Evolutionary conservation across 2,329 filamentous ascomycete species (phyloP).

Genomic region (Davidsoniella virescens): DNA sequence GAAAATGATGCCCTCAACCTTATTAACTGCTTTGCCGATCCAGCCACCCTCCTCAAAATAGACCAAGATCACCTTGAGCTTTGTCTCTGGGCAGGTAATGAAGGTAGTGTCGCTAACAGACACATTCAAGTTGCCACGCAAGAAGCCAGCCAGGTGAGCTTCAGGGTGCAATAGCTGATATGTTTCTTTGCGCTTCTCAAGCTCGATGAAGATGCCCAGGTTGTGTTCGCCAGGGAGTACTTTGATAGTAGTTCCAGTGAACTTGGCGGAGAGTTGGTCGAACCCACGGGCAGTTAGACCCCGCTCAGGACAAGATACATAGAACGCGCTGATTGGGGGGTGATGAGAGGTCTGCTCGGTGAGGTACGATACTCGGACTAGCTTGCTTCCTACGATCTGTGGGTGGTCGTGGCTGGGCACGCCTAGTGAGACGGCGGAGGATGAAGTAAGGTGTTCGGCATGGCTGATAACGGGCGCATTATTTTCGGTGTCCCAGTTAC

Average conservation of each 20-base stretch:
- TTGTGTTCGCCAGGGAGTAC: slow-evolving; percentile 88
- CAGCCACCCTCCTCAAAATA: slow-evolving; percentile 82
- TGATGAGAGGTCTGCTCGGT: slow-evolving; percentile 98
- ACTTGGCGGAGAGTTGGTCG: slow-evolving; percentile 93
- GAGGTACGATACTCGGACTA: slow-evolving; percentile 76
- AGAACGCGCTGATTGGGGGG: slow-evolving; percentile 91
- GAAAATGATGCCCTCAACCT: slow-evolving; percentile 81
- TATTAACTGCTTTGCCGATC: slow-evolving; percentile 82
- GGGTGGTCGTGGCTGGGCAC: slow-evolving; percentile 32
- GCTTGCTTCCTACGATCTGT: slow-evolving; percentile 27
- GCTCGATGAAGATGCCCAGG: slow-evolving; percentile 81
- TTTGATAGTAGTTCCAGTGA: slow-evolving; percentile 87
- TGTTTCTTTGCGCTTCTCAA: slow-evolving; percentile 70
- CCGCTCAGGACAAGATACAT: slow-evolving; percentile 79
- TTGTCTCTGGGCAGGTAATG: slow-evolving; percentile 77
- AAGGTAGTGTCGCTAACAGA: slow-evolving; percentile 82
- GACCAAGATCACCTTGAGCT: slow-evolving; percentile 78
- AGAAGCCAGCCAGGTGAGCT: slow-evolving; percentile 76
- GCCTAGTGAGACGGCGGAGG: slow-evolving; percentile 34
- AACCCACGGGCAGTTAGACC: slow-evolving; percentile 79
- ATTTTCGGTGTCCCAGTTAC: slow-evolving; percentile 87
- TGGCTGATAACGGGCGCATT: slow-evolving; percentile 50
- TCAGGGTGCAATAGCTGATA: slow-evolving; percentile 91
- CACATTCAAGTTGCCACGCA: slow-evolving; percentile 76
- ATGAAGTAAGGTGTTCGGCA: slow-evolving; percentile 26